phyloP scores from a whole-genome alignment of 345 rosid genomes.

The Gossypium rotundifolium region DNA sequence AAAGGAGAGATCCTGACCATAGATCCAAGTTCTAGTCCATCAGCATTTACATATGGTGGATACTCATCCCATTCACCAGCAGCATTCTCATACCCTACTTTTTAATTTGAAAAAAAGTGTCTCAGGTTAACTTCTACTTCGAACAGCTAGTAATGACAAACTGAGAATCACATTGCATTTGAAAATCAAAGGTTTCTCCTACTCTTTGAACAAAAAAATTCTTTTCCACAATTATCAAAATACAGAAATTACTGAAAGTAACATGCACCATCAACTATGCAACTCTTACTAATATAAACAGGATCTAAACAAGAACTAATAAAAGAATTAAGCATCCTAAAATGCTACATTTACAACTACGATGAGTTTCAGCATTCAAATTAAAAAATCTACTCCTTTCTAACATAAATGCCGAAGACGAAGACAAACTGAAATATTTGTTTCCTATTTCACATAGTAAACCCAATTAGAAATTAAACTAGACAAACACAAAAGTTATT shows the following conservation, averaged over 20 bases:
- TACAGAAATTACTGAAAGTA: not conserved
- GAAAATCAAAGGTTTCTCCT: not conserved
- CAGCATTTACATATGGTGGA: constrained; percentile 56
- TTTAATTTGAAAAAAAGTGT: constrained; percentile 11
- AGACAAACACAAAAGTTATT: not conserved
- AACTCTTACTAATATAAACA: not conserved
- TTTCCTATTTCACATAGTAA: not conserved
- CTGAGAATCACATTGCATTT: not conserved
- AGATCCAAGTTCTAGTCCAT: constrained; percentile 68
- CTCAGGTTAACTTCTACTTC: constrained; percentile 3
- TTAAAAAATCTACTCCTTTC: not conserved
- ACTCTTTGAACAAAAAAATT: not conserved
- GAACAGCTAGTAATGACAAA: not conserved
- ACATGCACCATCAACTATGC: not conserved
- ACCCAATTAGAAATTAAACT: not conserved
- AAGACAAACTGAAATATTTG: not conserved
- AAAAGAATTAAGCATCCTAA: not conserved
- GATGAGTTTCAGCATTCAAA: not conserved
- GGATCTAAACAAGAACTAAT: not conserved
- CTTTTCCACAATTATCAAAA: not conserved
- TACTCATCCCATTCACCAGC: constrained; percentile 74
- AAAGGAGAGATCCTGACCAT: constrained; percentile 42
- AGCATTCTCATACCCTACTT: constrained; percentile 59
- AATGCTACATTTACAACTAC: not conserved
- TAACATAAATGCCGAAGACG: not conserved